Evolutionary conservation across 768 basidiomycete genomes (phyloP), one percentile per base, ranked within the genome.

Genomic region (Termitomyces sp.): DNA sequence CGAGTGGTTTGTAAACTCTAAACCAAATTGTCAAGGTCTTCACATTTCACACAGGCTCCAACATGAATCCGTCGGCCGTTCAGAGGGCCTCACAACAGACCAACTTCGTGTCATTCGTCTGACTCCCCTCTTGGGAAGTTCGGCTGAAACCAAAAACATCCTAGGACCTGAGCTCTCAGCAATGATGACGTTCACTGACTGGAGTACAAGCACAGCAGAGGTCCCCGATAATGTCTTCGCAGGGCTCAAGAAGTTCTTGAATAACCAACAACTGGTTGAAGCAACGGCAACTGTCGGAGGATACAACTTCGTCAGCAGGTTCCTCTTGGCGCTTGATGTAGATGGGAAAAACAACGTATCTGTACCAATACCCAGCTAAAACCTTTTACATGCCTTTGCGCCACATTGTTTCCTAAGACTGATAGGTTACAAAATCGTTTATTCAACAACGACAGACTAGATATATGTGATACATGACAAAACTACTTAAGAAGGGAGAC

Each of bases 231-330:
- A 57, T 35, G 61, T 71, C 33, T 71, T 71, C 52, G 36, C 64
- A 5, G 62, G 57, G 23, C 62, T 72, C 8, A 60, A 58, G 14
- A 55, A 64, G 30, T 69, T 68, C 52, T 55, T 73, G 47, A 67
- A 62, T 28, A 55, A 68, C 44, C 55, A 64, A 53, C 71, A 71
- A 46, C 61, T 69, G 50, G 68, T 72, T 5, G 71, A 71, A 60
- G 69, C 68, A 4, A 62, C 67, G 16, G 63, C 69, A 12, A 72
- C 70, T 14, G 64, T 68, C 4, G 70, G 64, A 49, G 66, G 69
- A n/a, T 72, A 73, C 43, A 69, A 68, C 13, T 66, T 72, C 32
- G 70, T 72, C 41, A 71, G 70, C 53, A 61, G 71, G 43, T 69
- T 72, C 51, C 61, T 69, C 20, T 62, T 69, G 18, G 66, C 69